phyloP scores from a whole-genome alignment of 2,329 filamentous ascomycete species.

The Botryotinia convoluta region DNA sequence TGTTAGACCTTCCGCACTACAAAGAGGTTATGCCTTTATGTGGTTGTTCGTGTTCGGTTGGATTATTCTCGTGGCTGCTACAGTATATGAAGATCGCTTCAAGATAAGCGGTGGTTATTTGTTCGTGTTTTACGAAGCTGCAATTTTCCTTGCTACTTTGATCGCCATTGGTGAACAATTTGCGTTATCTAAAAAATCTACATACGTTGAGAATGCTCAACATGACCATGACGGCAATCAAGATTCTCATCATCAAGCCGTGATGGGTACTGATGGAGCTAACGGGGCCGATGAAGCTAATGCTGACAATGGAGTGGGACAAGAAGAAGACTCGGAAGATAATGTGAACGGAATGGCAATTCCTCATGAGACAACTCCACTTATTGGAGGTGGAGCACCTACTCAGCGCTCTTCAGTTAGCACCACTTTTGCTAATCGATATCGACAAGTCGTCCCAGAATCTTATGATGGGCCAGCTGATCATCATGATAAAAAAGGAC shows the following conservation, averaged over 20 bases:
- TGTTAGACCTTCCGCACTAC: constrained; percentile 79
- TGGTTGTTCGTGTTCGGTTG: constrained; percentile 83
- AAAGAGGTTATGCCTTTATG: constrained; percentile 74
- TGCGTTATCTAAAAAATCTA: constrained; percentile 66
- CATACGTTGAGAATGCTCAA: constrained; percentile 61
- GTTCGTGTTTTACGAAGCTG: constrained; percentile 74
- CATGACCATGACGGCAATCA: constrained; percentile 44
- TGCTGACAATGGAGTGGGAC: constrained; percentile 34
- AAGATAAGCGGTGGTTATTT: constrained; percentile 76
- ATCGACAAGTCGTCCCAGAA: constrained; percentile 37
- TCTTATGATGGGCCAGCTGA: constrained; percentile 29
- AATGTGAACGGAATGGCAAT: background rate
- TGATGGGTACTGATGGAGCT: constrained; percentile 40
- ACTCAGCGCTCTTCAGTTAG: constrained; percentile 51
- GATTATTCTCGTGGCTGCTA: constrained; percentile 66
- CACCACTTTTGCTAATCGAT: constrained; percentile 56
- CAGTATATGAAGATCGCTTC: constrained; percentile 73
- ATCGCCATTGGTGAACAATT: constrained; percentile 81
- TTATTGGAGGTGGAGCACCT: constrained; percentile 43
- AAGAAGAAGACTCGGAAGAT: constrained; percentile 33
- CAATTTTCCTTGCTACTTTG: constrained; percentile 69
- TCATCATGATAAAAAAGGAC: constrained; percentile 33
- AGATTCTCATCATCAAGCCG: constrained; percentile 33
- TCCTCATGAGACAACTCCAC: constrained; percentile 52
- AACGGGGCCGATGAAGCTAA: constrained; percentile 38